A percentile compares a stretch with the other conserved stretches of the same genome.
These are phyloP conservation scores for Sugiyamaella lignohabitans DNA, from an alignment of 805 yeast species.

Conservation along the genomic window DNA sequence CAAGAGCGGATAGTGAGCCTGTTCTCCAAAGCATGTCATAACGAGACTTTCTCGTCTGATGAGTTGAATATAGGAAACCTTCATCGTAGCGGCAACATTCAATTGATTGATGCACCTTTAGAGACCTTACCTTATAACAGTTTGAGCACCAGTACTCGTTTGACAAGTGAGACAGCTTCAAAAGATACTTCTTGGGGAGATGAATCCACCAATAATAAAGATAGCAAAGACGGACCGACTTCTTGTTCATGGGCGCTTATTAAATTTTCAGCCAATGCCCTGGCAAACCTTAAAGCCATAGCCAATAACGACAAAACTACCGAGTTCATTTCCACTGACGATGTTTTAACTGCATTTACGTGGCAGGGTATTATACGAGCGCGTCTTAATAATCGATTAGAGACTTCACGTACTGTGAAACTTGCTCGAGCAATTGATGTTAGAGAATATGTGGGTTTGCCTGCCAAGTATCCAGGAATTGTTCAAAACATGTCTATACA, in stretches of 20 bases:
- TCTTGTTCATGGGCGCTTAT: slow-evolving; percentile 10
- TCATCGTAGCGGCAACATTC: slow-evolving; percentile 1
- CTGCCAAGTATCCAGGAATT: slow-evolving; percentile 10
- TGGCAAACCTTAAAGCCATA: not conserved
- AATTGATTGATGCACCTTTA: too few species aligned
- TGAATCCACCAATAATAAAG: too few species aligned
- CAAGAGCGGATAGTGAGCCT: slow-evolving; percentile 5
- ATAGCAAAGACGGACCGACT: not conserved
- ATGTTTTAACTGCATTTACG: slow-evolving; percentile 10
- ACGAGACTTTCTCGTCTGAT: slow-evolving; percentile 4
- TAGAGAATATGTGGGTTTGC: slow-evolving; percentile 2
- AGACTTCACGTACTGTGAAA: not conserved
- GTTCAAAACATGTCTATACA: slow-evolving; percentile 11
- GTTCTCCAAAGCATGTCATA: slow-evolving; percentile 11
- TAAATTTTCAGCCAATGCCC: not conserved
- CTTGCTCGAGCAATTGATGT: slow-evolving; percentile 13
- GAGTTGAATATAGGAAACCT: slow-evolving; percentile 5
- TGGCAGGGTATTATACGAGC: slow-evolving; percentile 8
- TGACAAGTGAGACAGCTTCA: not conserved
- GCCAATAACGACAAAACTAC: slow-evolving; percentile 1
- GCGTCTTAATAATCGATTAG: slow-evolving; percentile 1
- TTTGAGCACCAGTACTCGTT: not conserved
- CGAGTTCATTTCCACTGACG: slow-evolving; percentile 11
- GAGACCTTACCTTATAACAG: not conserved
- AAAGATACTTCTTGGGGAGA: too few species aligned